A percentile compares a stretch with the other conserved stretches of the same genome.
Conservation (phyloP, 179 eudicot genomes). For the Spergularia azorica region DNA sequence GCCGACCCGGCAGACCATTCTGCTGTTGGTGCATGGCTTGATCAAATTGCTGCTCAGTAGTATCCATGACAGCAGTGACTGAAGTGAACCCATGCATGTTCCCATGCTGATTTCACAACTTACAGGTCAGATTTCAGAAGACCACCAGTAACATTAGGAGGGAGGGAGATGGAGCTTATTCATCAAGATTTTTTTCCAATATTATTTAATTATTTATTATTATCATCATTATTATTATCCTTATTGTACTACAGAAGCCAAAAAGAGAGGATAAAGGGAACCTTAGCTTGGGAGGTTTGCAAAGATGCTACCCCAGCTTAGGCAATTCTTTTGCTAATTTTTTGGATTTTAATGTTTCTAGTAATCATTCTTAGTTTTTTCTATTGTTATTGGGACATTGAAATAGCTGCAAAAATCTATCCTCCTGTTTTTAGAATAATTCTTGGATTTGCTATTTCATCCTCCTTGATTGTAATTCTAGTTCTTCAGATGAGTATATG, state of each 20-base stretch:
- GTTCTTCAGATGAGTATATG: background rate
- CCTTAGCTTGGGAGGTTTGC: constrained; percentile 16
- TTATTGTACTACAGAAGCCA: constrained; percentile 19
- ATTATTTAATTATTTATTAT: constrained; percentile 34
- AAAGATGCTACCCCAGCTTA: constrained; percentile 12
- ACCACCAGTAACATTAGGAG: constrained; percentile 21
- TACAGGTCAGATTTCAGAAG: constrained; percentile 14
- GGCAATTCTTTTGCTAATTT: constrained; percentile 15
- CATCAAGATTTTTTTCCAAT: constrained; percentile 21
- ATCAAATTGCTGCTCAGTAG: constrained; percentile 48
- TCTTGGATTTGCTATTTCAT: constrained; percentile 10
- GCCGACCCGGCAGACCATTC: constrained; percentile 44
- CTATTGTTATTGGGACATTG: constrained; percentile 1
- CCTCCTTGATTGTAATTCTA: constrained; percentile 11
- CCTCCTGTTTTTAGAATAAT: too few relatives aligned
- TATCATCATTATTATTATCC: constrained; percentile 17
- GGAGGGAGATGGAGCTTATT: constrained; percentile 18
- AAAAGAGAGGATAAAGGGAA: constrained; percentile 23
- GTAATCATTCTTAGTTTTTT: background rate
- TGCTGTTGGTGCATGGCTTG: constrained; percentile 57
- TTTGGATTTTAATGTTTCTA: background rate
- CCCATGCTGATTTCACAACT: constrained; percentile 16
- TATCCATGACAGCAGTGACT: background rate
- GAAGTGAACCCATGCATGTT: constrained; percentile 14
- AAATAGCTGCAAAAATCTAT: constrained; percentile 1